phyloP scores from a whole-genome alignment of 352 stramenopile genomes.

The Phytophthora cajani region DNA sequence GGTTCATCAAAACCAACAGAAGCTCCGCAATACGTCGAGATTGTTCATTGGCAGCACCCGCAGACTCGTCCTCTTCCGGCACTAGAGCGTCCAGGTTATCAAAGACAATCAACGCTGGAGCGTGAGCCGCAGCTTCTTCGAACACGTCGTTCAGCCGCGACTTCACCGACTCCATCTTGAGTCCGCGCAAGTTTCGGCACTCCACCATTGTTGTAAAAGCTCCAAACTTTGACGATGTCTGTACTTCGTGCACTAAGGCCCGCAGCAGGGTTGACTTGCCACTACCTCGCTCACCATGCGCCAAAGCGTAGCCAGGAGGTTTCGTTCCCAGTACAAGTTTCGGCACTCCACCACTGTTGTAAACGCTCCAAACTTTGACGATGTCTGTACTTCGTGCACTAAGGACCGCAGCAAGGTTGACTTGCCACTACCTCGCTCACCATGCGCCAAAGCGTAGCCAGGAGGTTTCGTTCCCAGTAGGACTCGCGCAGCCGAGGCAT shows the following conservation, averaged over 20 bases:
- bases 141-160: slow-evolving; percentile 64
- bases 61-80: slow-evolving; percentile 80
- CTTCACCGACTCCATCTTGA: slow-evolving; percentile 91
- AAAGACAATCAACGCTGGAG: slow-evolving; percentile 72
- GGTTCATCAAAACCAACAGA: slow-evolving; percentile 65
- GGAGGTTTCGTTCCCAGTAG: slow-evolving; percentile 64
- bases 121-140: slow-evolving; percentile 48
- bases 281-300: slow-evolving; percentile 77
- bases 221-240: slow-evolving; percentile 40
- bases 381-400: slow-evolving; percentile 41
- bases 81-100: slow-evolving; percentile 88
- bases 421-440: slow-evolving; percentile 83
- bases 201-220: slow-evolving; percentile 62
- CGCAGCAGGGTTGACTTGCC: slow-evolving; percentile 82
- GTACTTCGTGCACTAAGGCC: slow-evolving; percentile 50
- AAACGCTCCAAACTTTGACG: slow-evolving; percentile 45
- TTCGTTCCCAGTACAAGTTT: slow-evolving; percentile 68
- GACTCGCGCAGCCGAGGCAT: slow-evolving; percentile 61
- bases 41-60: slow-evolving; percentile 82
- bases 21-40: slow-evolving; percentile 85
- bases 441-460: slow-evolving; percentile 71
- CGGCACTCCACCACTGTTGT: slow-evolving; percentile 70
- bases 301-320: slow-evolving; percentile 63
- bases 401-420: slow-evolving; percentile 70
- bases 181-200: slow-evolving; percentile 74